Evolutionary conservation across 345 rosid genomes (phyloP).

Genomic region (Arabidopsis arenosa): DNA sequence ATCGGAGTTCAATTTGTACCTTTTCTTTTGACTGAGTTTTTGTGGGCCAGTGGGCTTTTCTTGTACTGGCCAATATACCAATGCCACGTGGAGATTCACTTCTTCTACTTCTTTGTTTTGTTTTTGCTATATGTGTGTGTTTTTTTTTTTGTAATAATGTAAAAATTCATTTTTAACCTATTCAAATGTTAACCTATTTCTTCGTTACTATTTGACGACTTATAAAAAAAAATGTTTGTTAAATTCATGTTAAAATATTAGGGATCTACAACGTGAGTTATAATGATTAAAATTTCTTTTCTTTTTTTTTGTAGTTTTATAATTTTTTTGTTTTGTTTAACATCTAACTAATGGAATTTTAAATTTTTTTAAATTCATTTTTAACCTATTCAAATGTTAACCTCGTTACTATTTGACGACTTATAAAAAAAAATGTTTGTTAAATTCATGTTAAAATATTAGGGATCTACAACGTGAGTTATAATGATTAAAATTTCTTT

Average conservation of each 20-base stretch:
- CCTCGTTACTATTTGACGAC: background rate
- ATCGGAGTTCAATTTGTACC: slow-evolving; percentile 33
- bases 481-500: too few relatives aligned
- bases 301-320: too few relatives aligned
- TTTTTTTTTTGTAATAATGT: background rate
- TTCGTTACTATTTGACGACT: background rate
- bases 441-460: too few relatives aligned
- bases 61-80: background rate
- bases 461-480: too few relatives aligned
- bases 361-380: background rate
- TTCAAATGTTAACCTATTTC: background rate
- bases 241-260: too few relatives aligned
- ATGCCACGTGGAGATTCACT: background rate
- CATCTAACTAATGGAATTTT: too few relatives aligned
- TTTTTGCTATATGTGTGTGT: background rate
- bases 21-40: slow-evolving; percentile 32
- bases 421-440: too few relatives aligned
- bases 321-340: too few relatives aligned
- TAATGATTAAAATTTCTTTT: too few relatives aligned
- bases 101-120: background rate
- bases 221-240: too few relatives aligned
- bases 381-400: background rate
- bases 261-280: too few relatives aligned
- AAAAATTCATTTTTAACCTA: background rate
- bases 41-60: background rate